phyloP scores from a whole-genome alignment of 1,139 yeast species.

The Lizanozyma gosingica region DNA sequence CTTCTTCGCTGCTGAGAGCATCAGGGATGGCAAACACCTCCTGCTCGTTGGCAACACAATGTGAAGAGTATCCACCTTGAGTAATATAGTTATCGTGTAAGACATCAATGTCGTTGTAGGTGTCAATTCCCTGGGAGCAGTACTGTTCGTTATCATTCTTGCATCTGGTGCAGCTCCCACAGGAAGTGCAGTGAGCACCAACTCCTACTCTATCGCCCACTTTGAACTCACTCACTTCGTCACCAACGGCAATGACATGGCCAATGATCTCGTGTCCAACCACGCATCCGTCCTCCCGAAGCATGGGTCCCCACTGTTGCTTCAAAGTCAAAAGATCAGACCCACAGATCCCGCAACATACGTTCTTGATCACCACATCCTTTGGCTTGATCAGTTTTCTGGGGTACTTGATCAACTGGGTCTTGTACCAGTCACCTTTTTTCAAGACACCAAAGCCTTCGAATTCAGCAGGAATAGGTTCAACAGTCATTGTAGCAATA shows the following conservation, averaged over 20 bases:
- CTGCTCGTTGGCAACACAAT: slow-evolving; percentile 43
- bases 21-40: slow-evolving; percentile 54
- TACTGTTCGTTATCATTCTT: slow-evolving; percentile 37
- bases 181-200: slow-evolving; percentile 46
- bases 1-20: slow-evolving; percentile 32
- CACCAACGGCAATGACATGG: slow-evolving; percentile 42
- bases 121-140: slow-evolving; percentile 33
- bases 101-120: slow-evolving; percentile 35
- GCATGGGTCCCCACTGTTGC: slow-evolving; percentile 33
- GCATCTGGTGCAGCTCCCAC: slow-evolving; percentile 43
- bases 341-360: slow-evolving; percentile 56
- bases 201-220: slow-evolving; percentile 57
- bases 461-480: slow-evolving; percentile 22
- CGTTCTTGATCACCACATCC: slow-evolving; percentile 38
- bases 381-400: slow-evolving; percentile 28
- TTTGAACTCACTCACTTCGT: slow-evolving; percentile 34
- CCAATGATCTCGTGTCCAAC: slow-evolving; percentile 51
- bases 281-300: slow-evolving; percentile 20
- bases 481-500: slow-evolving; percentile 2
- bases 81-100: slow-evolving; percentile 26
- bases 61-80: slow-evolving; percentile 58
- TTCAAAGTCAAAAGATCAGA: slow-evolving; percentile 42
- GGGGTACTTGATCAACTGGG: slow-evolving; percentile 30
- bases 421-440: slow-evolving; percentile 32
- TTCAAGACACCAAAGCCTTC: slow-evolving; percentile 37